Conservation (phyloP, 169 alveolate genomes). For the Eimeria acervulina region DNA sequence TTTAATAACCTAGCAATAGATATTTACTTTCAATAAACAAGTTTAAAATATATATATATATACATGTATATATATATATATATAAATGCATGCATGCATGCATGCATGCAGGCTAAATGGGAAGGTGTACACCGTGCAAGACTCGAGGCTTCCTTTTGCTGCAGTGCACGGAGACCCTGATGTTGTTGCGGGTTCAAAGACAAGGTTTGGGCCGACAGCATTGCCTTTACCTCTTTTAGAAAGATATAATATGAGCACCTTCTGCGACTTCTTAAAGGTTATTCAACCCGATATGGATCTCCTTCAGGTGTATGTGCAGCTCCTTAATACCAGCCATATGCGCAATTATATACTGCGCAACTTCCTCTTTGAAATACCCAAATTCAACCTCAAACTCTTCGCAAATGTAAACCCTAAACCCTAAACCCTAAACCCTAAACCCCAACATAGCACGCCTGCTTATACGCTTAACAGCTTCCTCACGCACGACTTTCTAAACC, state of each 20-base stretch:
- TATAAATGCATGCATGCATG: too few relatives aligned
- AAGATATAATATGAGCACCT: conserved; percentile 88
- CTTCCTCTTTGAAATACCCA: conserved; percentile 91
- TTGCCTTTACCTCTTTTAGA: conserved; percentile 93
- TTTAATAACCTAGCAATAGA: too few relatives aligned
- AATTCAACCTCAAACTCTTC: conserved; percentile 87
- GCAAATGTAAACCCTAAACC: conserved; percentile 81
- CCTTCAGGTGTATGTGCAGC: conserved; percentile 88
- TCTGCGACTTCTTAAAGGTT: conserved; percentile 89
- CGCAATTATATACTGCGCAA: conserved; percentile 90
- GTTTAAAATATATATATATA: too few relatives aligned
- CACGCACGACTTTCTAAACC: too few relatives aligned
- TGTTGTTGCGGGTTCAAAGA: conserved; percentile 87
- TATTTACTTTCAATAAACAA: too few relatives aligned
- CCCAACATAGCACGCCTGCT: too few relatives aligned
- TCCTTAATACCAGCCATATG: conserved; percentile 88
- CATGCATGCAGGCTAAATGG: conserved; percentile 85
- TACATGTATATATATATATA: too few relatives aligned
- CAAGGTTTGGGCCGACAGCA: conserved; percentile 94
- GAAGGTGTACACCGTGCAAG: conserved; percentile 93
- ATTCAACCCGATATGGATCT: conserved; percentile 88
- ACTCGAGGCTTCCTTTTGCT: conserved; percentile 93
- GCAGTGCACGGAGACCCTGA: conserved; percentile 95
- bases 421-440: conserved; percentile 23
- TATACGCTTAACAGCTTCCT: too few relatives aligned